Base-by-base conservation (phyloP, 2,329 filamentous ascomycete genomes). In the Hysterium pulicare region DNA sequence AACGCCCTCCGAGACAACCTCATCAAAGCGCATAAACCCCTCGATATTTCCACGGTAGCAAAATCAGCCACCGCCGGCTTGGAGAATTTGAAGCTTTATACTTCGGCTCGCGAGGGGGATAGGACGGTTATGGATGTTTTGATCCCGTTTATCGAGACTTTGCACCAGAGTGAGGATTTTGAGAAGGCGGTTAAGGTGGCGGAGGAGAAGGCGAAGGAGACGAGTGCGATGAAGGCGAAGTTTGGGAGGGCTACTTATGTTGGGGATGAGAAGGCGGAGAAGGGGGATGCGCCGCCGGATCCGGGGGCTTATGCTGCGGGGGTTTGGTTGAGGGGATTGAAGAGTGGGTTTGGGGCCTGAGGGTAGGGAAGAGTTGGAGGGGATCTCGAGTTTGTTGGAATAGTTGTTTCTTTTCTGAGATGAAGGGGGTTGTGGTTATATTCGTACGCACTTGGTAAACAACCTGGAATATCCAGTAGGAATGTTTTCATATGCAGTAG, bases 41-140 rank as follows among this genome's bases (percentile, higher is more conserved):
- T 69, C 50, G n/a, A 60, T 64, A 33, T 64, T 62, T 2, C 58
- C 38, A 45, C 43, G 28, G 57, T 72, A 5, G 70, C 62, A n/a
- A 8, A 53, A 19, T 51, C 76, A 6, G 74, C 73, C 0, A 56
- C 68, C 0, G 59, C 72, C 9, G 72, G 70, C 7, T 49, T 75
- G 15, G 60, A 67, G 39, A 72, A 71, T 41, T 44, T 75, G 33
- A 68, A 70, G 48, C 64, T 77, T 56, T 97, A 97, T 66, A 98
- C 93, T 0, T 87, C 88, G 1, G 93, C 93, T 0, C 78, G 84
- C 20, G 84, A 85, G 1, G 93, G 93, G 17, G 93, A 98, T 62
- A 78, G 93, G 32, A 98, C 93, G 0, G 74, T 97, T 15, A 80
- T 97, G 41, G 93, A 98, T 67, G 89, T 91, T 0, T 72, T 98